Evolutionary conservation across 345 rosid species (phyloP).

Genomic region (Citrus cavaleriei): DNA sequence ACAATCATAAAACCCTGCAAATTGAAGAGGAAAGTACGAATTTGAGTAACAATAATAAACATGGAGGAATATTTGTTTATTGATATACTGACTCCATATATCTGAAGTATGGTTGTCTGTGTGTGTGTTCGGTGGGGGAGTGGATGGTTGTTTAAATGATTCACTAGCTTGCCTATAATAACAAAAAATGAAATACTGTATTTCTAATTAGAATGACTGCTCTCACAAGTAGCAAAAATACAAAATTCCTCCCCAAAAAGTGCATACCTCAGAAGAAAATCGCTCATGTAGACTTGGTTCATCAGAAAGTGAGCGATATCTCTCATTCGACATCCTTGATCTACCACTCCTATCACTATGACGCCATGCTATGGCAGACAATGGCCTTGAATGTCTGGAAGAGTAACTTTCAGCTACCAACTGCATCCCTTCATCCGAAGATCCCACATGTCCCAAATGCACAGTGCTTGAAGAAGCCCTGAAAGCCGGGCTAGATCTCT

Average conservation of each 20-base stretch:
- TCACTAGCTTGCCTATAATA: background rate
- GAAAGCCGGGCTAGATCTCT: slow-evolving; percentile 55
- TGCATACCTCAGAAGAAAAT: slow-evolving; percentile 59
- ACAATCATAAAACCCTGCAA: slow-evolving; percentile 55
- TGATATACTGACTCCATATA: no score
- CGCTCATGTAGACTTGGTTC: slow-evolving; percentile 51
- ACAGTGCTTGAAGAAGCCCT: slow-evolving; percentile 58
- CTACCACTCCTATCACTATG: slow-evolving; percentile 59
- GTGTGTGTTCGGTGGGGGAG: background rate
- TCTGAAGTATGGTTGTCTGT: no score
- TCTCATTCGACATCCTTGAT: slow-evolving; percentile 61
- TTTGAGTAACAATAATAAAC: background rate
- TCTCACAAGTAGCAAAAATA: background rate
- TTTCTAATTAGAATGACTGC: background rate
- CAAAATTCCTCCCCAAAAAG: background rate
- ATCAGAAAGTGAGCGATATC: slow-evolving; percentile 49
- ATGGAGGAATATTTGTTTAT: no score
- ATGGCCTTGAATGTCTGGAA: slow-evolving; percentile 58
- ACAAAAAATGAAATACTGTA: background rate
- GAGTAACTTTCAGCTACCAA: slow-evolving; percentile 50
- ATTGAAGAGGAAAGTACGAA: slow-evolving; percentile 3
- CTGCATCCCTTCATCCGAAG: slow-evolving; percentile 54
- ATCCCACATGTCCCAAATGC: slow-evolving; percentile 46
- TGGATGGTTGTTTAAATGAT: background rate
- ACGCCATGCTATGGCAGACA: slow-evolving; percentile 53